Evolutionary conservation across 2,329 filamentous ascomycete genomes (phyloP).

Genomic region (Aspergillus hortae): DNA sequence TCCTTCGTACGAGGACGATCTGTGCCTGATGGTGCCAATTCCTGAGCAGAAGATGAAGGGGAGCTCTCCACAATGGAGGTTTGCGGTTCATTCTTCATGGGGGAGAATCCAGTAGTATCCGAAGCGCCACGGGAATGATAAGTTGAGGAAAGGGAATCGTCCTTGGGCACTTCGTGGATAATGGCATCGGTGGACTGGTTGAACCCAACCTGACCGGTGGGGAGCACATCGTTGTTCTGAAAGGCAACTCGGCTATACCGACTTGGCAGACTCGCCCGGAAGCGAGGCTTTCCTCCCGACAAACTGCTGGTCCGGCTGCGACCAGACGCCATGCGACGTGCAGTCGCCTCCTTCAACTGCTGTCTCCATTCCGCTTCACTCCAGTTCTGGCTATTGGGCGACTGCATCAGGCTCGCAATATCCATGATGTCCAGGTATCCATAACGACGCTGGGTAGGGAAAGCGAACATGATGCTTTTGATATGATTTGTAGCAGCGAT

Average conservation of each 20-base stretch:
- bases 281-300: conserved; percentile 50
- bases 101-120: conserved; percentile 26
- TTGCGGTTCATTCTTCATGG: conserved; percentile 11
- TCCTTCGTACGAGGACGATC: conserved; percentile 20
- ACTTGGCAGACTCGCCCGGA: conserved; percentile 35
- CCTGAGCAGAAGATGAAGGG: conserved; percentile 36
- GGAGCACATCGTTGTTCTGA: conserved; percentile 17
- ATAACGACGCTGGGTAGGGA: conserved; percentile 83
- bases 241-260: conserved; percentile 33
- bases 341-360: conserved; percentile 82
- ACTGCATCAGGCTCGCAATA: conserved; percentile 73
- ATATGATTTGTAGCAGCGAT: conserved; percentile 84
- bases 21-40: conserved; percentile 23
- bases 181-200: conserved; percentile 37
- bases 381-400: conserved; percentile 73
- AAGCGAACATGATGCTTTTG: conserved; percentile 94
- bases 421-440: conserved; percentile 89
- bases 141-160: conserved; percentile 14
- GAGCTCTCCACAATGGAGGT: conserved; percentile 25
- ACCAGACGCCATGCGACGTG: conserved; percentile 41
- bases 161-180: conserved; percentile 23
- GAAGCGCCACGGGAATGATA: conserved; percentile 31
- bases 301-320: conserved; percentile 51
- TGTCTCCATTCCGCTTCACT: conserved; percentile 85
- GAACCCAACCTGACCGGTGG: conserved; percentile 22